A percentile compares a stretch with the other conserved stretches of the same genome.
These are phyloP conservation scores for Cnidoscolus chayamansa DNA, from an alignment of 441 rosid genomes.

Conservation along the genomic window DNA sequence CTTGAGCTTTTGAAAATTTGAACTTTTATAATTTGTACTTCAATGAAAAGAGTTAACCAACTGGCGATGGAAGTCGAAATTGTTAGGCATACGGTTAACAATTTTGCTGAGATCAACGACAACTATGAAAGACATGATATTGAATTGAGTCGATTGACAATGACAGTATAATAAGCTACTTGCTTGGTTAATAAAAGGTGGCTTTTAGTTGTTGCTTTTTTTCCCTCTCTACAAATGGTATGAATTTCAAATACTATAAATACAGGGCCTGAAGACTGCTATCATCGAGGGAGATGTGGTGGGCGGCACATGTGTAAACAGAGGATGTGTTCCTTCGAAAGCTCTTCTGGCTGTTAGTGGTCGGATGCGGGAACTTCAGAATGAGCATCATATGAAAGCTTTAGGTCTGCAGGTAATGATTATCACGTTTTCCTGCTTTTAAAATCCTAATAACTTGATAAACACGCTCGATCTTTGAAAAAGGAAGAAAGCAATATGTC, in stretches of 20 bases:
- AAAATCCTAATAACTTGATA: not conserved
- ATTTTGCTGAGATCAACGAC: not conserved
- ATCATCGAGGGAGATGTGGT: conserved; percentile 92
- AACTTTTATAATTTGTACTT: not conserved
- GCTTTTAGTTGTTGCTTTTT: not conserved
- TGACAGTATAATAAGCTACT: not conserved
- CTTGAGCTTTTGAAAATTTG: not conserved
- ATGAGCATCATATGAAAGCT: conserved; percentile 89
- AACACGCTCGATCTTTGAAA: not conserved
- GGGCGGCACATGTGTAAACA: conserved; percentile 96
- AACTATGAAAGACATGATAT: not conserved
- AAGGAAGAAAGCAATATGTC: not conserved
- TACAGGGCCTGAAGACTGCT: conserved; percentile 91
- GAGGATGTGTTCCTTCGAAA: conserved; percentile 99
- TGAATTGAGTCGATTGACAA: too few species aligned
- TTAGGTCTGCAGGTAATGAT: conserved; percentile 78
- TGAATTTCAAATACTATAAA: conserved; percentile 1
- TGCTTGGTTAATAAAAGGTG: not conserved
- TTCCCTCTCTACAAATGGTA: not conserved
- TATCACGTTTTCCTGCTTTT: not conserved
- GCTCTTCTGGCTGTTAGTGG: conserved; percentile 98
- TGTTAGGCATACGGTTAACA: not conserved
- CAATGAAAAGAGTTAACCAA: conserved; percentile 3
- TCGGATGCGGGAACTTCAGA: conserved; percentile 89
- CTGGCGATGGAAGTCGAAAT: not conserved